Evolutionary conservation across 2,329 filamentous ascomycete species (phyloP).

Genomic region (Claviceps maximensis): DNA sequence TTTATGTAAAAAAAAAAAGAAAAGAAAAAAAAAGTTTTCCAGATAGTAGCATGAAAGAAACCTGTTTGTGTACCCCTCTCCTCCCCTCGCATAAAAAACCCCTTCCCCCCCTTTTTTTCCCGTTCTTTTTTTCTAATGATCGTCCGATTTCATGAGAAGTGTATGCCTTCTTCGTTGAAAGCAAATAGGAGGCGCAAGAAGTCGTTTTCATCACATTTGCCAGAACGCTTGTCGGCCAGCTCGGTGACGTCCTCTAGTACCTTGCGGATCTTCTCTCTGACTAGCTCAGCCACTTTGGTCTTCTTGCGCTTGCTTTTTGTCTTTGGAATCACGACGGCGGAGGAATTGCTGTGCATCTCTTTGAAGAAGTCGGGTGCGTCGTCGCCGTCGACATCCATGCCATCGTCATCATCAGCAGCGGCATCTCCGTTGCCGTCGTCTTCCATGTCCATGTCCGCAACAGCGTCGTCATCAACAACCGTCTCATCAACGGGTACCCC

Average conservation of each 20-base stretch:
- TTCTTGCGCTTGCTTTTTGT: slow-evolving; percentile 60
- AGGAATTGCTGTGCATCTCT: slow-evolving; percentile 35
- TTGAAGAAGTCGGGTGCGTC: slow-evolving; percentile 79
- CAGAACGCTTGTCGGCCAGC: slow-evolving; percentile 66
- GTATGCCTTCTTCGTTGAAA: slow-evolving; percentile 86
- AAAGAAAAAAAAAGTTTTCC: too few species aligned
- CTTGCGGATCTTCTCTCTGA: slow-evolving; percentile 76
- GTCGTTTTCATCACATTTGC: slow-evolving; percentile 85
- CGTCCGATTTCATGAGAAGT: slow-evolving; percentile 52
- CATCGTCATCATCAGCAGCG: slow-evolving; percentile 7
- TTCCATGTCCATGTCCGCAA: slow-evolving; percentile 18
- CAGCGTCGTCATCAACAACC: slow-evolving; percentile 32
- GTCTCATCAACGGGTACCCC: slow-evolving; percentile 65
- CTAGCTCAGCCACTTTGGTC: slow-evolving; percentile 65
- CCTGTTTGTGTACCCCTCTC: too few species aligned
- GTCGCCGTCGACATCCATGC: slow-evolving; percentile 43
- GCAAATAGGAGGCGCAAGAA: slow-evolving; percentile 69
- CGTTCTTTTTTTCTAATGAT: background rate
- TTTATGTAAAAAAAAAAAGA: too few species aligned
- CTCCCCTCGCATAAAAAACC: too few species aligned
- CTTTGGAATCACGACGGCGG: slow-evolving; percentile 30
- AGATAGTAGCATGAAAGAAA: too few species aligned
- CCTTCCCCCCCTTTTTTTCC: too few species aligned
- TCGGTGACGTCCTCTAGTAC: slow-evolving; percentile 72
- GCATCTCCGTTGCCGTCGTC: slow-evolving; percentile 47